Evolutionary conservation across 202 grass and related monocot genomes (phyloP).

Genomic region (Setaria italica): DNA sequence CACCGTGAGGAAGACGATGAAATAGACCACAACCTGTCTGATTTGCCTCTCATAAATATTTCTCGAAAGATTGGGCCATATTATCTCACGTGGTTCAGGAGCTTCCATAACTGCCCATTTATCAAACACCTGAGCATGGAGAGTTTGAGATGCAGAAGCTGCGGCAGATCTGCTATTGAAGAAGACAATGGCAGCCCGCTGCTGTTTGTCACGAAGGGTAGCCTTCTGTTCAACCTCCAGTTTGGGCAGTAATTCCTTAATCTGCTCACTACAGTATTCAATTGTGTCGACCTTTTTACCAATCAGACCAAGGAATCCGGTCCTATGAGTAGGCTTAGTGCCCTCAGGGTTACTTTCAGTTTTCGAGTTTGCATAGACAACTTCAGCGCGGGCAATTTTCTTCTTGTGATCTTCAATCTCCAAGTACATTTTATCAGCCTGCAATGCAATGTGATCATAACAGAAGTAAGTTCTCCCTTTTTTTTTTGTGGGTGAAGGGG

Average conservation of each 20-base stretch:
- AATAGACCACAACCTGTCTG: conserved; percentile 64
- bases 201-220: conserved; percentile 75
- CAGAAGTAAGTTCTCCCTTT: neutral
- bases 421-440: conserved; percentile 91
- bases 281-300: conserved; percentile 92
- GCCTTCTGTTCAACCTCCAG: conserved; percentile 79
- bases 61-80: conserved; percentile 81
- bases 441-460: conserved; percentile 29
- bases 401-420: conserved; percentile 79
- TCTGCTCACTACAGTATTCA: conserved; percentile 77
- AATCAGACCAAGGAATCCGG: conserved; percentile 81
- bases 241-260: conserved; percentile 86
- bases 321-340: conserved; percentile 65
- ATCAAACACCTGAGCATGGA: conserved; percentile 79
- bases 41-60: conserved; percentile 67
- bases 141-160: conserved; percentile 79
- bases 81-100: conserved; percentile 70
- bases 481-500: neutral
- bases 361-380: conserved; percentile 76
- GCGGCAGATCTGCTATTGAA: conserved; percentile 82
- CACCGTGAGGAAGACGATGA: conserved; percentile 73
- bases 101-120: conserved; percentile 84
- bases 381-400: conserved; percentile 80
- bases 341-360: conserved; percentile 65
- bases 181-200: conserved; percentile 74